Evolutionary conservation across 306 rosid genomes (phyloP).

Genomic region (Urtica urens): DNA sequence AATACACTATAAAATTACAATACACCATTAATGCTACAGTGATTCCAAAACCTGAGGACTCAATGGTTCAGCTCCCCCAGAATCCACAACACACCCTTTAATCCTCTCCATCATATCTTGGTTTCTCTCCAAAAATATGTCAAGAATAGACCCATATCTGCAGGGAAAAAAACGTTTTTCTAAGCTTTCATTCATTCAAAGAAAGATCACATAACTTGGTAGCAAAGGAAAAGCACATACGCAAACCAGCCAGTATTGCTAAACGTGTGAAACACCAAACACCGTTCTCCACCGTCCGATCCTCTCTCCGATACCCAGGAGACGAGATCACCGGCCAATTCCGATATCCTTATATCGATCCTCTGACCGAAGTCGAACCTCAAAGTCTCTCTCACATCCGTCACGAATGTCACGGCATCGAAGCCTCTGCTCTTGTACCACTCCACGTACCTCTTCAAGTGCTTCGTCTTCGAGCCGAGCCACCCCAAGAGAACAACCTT

Average conservation of each 20-base stretch:
- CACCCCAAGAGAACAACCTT: constrained; percentile 78
- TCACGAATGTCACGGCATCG: constrained; percentile 56
- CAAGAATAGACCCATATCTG: constrained; percentile 75
- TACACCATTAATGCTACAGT: neutral
- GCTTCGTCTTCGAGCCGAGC: constrained; percentile 72
- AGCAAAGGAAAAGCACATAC: constrained; percentile 37
- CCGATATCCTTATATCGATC: constrained; percentile 37
- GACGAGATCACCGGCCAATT: constrained; percentile 36
- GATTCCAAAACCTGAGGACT: constrained; percentile 54
- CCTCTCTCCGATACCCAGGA: constrained; percentile 45
- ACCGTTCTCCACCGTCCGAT: constrained; percentile 47
- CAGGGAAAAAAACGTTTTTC: neutral
- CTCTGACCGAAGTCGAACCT: constrained; percentile 42
- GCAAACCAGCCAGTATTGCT: constrained; percentile 96
- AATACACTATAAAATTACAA: too few relatives aligned
- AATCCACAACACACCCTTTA: constrained; percentile 75
- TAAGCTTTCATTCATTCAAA: neutral
- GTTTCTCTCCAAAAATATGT: constrained; percentile 24
- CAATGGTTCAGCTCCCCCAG: constrained; percentile 78
- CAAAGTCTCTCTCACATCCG: constrained; percentile 43
- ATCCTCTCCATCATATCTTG: constrained; percentile 51
- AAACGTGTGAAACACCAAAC: constrained; percentile 68
- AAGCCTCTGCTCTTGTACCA: constrained; percentile 74
- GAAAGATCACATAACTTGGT: neutral
- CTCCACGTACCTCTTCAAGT: constrained; percentile 65